Evolutionary conservation across 176 grass and related monocot species (phyloP).

Genomic region (Pontederia paniculata): DNA sequence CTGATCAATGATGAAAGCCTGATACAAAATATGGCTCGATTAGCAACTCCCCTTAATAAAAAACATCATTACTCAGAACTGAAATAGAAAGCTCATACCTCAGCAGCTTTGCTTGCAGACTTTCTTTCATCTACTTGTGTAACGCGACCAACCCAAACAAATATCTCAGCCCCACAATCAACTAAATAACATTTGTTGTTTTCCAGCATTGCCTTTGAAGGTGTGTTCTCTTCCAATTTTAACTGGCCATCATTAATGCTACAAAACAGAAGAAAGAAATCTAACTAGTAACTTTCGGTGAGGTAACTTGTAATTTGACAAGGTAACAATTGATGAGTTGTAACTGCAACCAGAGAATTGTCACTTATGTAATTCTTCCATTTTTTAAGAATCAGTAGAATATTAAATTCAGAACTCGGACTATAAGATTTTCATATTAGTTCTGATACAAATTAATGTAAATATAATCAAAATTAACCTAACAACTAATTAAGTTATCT

Average conservation of each 20-base stretch:
- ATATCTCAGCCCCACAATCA: slow-evolving; percentile 84
- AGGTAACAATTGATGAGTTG: background rate
- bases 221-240: slow-evolving; percentile 55
- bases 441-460: too few species aligned
- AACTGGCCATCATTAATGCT: slow-evolving; percentile 80
- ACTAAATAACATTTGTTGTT: slow-evolving; percentile 87
- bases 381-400: too few species aligned
- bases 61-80: slow-evolving; percentile 2
- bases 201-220: slow-evolving; percentile 73
- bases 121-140: slow-evolving; percentile 93
- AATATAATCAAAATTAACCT: too few species aligned
- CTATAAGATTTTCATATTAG: too few species aligned
- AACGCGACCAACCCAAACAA: slow-evolving; percentile 88
- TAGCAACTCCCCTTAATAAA: background rate
- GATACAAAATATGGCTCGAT: slow-evolving; percentile 10
- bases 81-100: slow-evolving; percentile 37
- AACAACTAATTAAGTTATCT: too few species aligned
- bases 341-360: too few species aligned
- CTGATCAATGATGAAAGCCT: slow-evolving; percentile 72
- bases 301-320: background rate
- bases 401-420: too few species aligned
- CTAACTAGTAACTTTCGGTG: background rate
- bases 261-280: slow-evolving; percentile 16
- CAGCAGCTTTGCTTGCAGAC: slow-evolving; percentile 70
- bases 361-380: too few species aligned